Evolutionary conservation across 495 filamentous ascomycete genomes (phyloP).

Genomic region (Articulospora tetracladia): DNA sequence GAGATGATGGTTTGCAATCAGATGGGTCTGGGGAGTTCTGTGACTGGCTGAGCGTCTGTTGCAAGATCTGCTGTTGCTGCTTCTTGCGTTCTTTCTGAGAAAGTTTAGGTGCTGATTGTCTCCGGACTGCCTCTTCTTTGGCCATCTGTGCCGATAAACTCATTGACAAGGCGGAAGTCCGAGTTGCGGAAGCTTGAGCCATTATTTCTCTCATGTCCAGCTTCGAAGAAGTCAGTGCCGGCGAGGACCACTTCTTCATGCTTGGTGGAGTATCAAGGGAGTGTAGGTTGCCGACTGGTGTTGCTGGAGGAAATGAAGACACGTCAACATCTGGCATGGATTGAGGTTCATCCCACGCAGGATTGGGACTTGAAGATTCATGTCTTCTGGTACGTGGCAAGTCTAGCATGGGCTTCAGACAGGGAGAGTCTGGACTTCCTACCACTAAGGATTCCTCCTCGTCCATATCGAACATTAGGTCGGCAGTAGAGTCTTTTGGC

Average conservation of each 20-base stretch:
- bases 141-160: conserved; percentile 54
- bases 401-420: conserved; percentile 9
- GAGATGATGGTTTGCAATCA: conserved; percentile 42
- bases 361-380: conserved; percentile 7
- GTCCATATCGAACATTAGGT: conserved; percentile 94
- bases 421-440: conserved; percentile 11
- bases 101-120: conserved; percentile 48
- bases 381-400: background rate
- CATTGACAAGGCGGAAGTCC: conserved; percentile 69
- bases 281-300: background rate
- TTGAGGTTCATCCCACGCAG: conserved; percentile 10
- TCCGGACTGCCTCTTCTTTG: conserved; percentile 31
- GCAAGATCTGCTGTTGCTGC: conserved; percentile 54
- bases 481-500: conserved; percentile 59
- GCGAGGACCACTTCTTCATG: conserved; percentile 56
- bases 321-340: background rate
- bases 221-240: conserved; percentile 55
- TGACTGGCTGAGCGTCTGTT: background rate
- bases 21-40: conserved; percentile 5
- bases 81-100: conserved; percentile 92
- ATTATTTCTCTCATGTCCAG: conserved; percentile 82
- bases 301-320: background rate
- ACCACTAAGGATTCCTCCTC: conserved; percentile 52
- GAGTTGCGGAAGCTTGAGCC: conserved; percentile 60
- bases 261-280: background rate